These are phyloP conservation scores for Tetradesmus lagerheimii DNA, from an alignment of 139 green algal species.

Conservation along the genomic window DNA sequence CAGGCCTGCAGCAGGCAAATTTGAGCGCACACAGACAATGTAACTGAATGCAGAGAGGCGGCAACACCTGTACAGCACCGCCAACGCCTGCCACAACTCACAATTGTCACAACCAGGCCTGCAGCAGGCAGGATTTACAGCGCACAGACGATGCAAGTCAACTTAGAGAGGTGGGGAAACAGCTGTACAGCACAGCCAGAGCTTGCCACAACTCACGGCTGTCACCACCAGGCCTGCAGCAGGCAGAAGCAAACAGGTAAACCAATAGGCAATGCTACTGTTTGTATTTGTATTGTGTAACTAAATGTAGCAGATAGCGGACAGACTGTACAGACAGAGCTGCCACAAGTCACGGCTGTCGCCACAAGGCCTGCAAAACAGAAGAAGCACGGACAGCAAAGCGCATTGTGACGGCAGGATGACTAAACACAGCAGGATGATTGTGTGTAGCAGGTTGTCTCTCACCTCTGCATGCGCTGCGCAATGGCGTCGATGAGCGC, in stretches of 20 bases:
- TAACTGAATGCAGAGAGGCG: too few relatives aligned
- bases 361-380: too few relatives aligned
- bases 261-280: too few relatives aligned
- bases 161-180: too few relatives aligned
- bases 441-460: background rate
- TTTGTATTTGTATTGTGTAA: background rate
- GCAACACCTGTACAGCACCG: constrained; percentile 8
- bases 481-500: constrained; percentile 61
- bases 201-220: constrained; percentile 67
- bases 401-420: too few relatives aligned
- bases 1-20: constrained; percentile 16
- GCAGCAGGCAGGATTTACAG: background rate
- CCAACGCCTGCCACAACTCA: constrained; percentile 74
- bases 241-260: background rate
- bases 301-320: too few relatives aligned
- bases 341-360: too few relatives aligned
- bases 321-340: too few relatives aligned
- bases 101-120: constrained; percentile 52
- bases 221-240: constrained; percentile 43
- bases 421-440: too few relatives aligned
- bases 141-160: background rate
- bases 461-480: constrained; percentile 53
- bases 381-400: too few relatives aligned
- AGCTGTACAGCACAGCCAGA: constrained; percentile 56
- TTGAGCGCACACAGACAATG: background rate